Base-by-base conservation (phyloP, 768 basidiomycete species). In the Leccinum longicurvipes region DNA sequence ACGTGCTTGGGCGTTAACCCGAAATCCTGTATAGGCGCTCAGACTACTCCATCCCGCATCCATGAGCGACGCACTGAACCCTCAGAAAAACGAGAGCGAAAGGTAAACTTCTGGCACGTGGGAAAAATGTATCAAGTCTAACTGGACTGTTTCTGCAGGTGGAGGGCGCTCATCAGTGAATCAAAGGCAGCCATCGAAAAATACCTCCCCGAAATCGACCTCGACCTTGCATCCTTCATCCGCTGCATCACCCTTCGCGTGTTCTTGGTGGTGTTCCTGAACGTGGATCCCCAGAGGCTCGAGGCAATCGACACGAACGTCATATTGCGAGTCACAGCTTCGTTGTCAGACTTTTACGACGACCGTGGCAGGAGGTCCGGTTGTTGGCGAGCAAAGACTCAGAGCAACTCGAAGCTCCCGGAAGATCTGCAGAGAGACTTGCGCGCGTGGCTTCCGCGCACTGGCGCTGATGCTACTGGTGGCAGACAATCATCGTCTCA, bases 331-430 rank as follows among this genome's bases (percentile, higher is more conserved):
- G 76, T 82, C 9, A 71, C 80, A 0, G 47, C 47, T 0, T 68
- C 69, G 7, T 78, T 86, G 39, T 81, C 78, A 28, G 61, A 70
- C 64, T 29, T 71, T 71, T 11, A 83, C 77, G 7, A 82, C 78
- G 67, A 68, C 19, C 10, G 39, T 10, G 36, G 36, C 17, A 39
- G 39, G 39, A 21, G 39, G 19, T 1, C 39, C 19, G 39, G 36
- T n/a, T 4, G 36, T n/a, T 41, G 39, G 19, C 12, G 24, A 68
- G 12, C 59, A 56, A 56, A 0, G n/a, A 12, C 39, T 5, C n/a
- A 19, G 39, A 41, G 19, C 39, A 41, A 41, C 39, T 21, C 39
- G 2, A 41, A 41, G 19, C 73, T 79, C 44, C 69, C 76, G 0
- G 23, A 63, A 0, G 63, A 63, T 1, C 67, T 83, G 6, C 74